phyloP scores from a whole-genome alignment of 768 basidiomycete genomes.

The Panaeolus cyanescens region DNA sequence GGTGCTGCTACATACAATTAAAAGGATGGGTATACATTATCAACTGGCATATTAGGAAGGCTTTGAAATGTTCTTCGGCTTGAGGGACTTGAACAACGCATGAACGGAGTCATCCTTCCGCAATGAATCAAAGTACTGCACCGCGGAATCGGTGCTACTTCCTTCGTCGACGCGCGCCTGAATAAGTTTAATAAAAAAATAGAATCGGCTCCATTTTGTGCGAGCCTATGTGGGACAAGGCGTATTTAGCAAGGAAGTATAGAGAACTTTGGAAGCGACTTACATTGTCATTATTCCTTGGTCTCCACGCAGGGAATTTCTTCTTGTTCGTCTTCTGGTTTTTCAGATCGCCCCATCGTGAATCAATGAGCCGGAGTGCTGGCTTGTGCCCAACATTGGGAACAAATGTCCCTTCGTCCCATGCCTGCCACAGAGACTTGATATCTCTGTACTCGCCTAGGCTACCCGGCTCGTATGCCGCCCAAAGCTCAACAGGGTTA shows the following conservation, averaged over 20 bases:
- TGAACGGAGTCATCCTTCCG: neutral
- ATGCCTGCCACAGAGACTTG: constrained; percentile 9
- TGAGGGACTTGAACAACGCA: neutral
- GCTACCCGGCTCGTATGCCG: constrained; percentile 7
- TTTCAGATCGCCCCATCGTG: constrained; percentile 10
- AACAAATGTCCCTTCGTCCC: constrained; percentile 13
- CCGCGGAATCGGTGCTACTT: constrained; percentile 3
- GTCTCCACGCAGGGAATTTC: constrained; percentile 8
- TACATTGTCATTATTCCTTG: constrained; percentile 2
- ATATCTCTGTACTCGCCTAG: constrained; percentile 10
- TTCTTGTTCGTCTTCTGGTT: constrained; percentile 8
- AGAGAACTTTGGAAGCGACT: neutral
- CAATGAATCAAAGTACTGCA: constrained; percentile 7
- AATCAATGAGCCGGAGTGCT: constrained; percentile 7
- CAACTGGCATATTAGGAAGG: neutral
- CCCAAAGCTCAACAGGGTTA: constrained; percentile 9
- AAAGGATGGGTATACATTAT: too few relatives aligned
- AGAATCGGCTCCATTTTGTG: constrained; percentile 8
- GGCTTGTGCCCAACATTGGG: constrained; percentile 6
- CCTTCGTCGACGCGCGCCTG: constrained; percentile 6
- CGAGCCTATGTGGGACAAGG: constrained; percentile 8
- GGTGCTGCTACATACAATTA: too few relatives aligned
- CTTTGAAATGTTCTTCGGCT: neutral
- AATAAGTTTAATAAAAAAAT: constrained; percentile 10
- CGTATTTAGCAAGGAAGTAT: neutral